Conservation (phyloP, 2,329 filamentous ascomycete genomes). For the Phialophora macrospora region DNA sequence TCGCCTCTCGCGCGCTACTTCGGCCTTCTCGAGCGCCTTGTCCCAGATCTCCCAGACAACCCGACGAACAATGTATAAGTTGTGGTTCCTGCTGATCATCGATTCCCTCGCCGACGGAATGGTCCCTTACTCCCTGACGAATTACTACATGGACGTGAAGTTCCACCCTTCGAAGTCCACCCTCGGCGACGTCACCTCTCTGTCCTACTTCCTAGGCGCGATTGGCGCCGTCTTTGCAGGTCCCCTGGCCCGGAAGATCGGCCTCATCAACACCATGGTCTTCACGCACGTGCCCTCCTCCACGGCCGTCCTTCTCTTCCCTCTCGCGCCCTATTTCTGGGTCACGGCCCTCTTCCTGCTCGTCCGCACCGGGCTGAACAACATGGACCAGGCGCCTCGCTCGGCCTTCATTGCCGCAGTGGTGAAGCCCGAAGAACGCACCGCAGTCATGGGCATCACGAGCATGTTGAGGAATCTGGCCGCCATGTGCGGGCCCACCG, state of each 20-base stretch:
- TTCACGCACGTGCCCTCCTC: constrained; percentile 68
- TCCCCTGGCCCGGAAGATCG: constrained; percentile 62
- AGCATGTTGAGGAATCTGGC: constrained; percentile 65
- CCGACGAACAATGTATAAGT: constrained; percentile 63
- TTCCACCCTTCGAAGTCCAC: constrained; percentile 62
- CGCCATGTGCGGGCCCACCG: constrained; percentile 58
- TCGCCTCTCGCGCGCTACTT: constrained; percentile 12
- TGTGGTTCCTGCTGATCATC: constrained; percentile 68
- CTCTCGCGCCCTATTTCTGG: constrained; percentile 57
- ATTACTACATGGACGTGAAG: constrained; percentile 63
- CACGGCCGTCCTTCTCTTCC: constrained; percentile 64
- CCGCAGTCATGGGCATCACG: constrained; percentile 73
- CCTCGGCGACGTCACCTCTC: constrained; percentile 64
- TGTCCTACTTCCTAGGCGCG: constrained; percentile 60
- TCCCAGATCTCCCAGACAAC: constrained; percentile 64
- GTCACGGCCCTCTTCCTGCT: constrained; percentile 62
- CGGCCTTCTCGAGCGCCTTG: constrained; percentile 42
- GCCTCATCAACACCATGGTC: constrained; percentile 69
- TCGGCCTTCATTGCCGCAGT: constrained; percentile 70
- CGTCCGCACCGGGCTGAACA: constrained; percentile 66
- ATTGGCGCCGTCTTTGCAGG: constrained; percentile 62
- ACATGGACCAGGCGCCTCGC: constrained; percentile 71
- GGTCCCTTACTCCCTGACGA: constrained; percentile 63
- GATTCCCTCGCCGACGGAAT: constrained; percentile 71
- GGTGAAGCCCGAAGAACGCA: constrained; percentile 67